Conservation (phyloP, 345 rosid genomes). For the Eucalyptus marginata region DNA sequence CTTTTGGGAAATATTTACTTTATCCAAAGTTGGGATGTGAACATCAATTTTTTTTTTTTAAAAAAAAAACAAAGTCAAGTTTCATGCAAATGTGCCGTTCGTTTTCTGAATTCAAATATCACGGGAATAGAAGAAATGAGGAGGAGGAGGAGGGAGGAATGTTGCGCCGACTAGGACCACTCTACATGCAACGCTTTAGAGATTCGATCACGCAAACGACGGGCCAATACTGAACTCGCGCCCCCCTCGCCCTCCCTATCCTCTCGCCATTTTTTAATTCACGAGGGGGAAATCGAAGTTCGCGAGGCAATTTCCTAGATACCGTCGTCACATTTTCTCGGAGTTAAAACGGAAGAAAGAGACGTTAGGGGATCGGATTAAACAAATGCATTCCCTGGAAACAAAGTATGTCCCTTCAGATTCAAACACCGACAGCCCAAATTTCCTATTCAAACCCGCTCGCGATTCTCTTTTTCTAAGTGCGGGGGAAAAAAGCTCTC, state of each 20-base stretch:
- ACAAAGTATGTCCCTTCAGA: neutral
- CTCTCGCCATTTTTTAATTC: neutral
- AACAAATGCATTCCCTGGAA: neutral
- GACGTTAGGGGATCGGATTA: neutral
- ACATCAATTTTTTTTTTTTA: neutral
- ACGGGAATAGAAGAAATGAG: neutral
- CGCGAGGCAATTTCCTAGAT: neutral
- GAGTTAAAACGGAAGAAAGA: slow-evolving; percentile 4
- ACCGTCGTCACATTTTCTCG: neutral
- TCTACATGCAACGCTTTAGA: neutral
- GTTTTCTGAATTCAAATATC: neutral
- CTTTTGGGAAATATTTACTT: neutral
- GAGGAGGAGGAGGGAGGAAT: neutral
- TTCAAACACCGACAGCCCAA: neutral
- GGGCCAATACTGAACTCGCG: neutral
- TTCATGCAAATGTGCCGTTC: neutral
- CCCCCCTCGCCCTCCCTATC: neutral
- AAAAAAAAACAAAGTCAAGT: neutral
- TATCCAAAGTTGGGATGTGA: neutral
- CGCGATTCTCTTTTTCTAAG: neutral
- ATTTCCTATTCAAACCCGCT: neutral
- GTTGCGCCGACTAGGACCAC: neutral
- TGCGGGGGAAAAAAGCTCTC: neutral
- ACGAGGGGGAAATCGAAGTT: neutral
- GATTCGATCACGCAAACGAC: neutral